Conservation (phyloP, 148 eudicot species). For the Silene latifolia region DNA sequence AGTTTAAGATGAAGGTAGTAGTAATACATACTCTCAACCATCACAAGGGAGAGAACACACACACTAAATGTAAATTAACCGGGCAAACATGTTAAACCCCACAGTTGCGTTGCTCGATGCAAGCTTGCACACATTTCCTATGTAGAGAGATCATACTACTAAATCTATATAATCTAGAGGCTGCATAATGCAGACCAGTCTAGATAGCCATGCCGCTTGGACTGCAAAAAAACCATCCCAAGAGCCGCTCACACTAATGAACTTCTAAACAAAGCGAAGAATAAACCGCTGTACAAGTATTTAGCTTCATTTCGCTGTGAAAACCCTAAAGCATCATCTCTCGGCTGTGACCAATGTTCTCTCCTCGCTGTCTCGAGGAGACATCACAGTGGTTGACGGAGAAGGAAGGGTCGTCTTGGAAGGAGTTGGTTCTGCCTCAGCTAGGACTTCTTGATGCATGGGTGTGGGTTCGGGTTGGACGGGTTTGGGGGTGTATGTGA, state of each 20-base stretch:
- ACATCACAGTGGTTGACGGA: conserved; percentile 15
- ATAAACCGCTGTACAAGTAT: conserved; percentile 28
- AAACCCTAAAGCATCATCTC: conserved; percentile 30
- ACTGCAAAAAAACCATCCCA: conserved; percentile 14
- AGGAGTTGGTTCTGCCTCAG: conserved; percentile 11
- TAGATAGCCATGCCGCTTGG: conserved; percentile 17
- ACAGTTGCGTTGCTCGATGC: neutral
- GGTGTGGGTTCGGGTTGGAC: conserved; percentile 28
- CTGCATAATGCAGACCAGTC: conserved; percentile 13
- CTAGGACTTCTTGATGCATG: conserved; percentile 8
- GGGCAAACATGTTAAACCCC: neutral
- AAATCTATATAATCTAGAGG: conserved; percentile 6
- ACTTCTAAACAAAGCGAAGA: conserved; percentile 3
- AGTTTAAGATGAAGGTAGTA: neutral
- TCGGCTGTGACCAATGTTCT: conserved; percentile 38
- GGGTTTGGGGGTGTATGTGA: conserved; percentile 52
- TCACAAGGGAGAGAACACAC: neutral
- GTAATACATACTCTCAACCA: neutral
- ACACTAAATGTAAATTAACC: neutral
- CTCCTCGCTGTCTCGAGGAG: conserved; percentile 24
- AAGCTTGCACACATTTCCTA: conserved; percentile 5
- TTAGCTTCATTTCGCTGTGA: neutral
- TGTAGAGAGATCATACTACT: neutral
- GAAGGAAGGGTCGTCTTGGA: conserved; percentile 12
- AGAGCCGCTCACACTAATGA: conserved; percentile 5